Conservation (phyloP, 1,139 yeast species). For the Pichia sp. region DNA sequence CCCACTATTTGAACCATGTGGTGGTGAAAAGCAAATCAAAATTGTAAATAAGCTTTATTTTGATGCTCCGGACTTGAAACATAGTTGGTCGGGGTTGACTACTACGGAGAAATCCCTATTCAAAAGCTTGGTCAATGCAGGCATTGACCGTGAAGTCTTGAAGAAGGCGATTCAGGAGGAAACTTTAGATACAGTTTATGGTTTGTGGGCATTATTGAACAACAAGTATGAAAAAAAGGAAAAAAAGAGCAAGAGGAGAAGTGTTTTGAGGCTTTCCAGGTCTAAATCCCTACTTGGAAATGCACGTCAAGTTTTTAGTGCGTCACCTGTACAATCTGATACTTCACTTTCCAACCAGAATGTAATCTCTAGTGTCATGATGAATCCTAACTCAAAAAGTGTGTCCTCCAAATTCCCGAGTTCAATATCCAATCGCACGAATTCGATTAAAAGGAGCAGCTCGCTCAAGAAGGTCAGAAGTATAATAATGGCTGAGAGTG, state of each 20-base stretch:
- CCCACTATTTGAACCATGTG: constrained; percentile 47
- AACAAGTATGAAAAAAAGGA: constrained; percentile 46
- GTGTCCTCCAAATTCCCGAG: too few species aligned
- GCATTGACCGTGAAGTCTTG: constrained; percentile 59
- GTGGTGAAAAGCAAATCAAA: constrained; percentile 37
- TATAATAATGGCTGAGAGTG: too few species aligned
- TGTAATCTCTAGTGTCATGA: too few species aligned
- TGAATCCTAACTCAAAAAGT: neutral
- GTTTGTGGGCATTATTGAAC: constrained; percentile 70
- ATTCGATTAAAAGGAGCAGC: too few species aligned
- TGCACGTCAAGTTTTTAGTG: constrained; percentile 17
- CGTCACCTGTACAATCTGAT: constrained; percentile 10
- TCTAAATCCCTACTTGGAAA: constrained; percentile 21
- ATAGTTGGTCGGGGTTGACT: constrained; percentile 25
- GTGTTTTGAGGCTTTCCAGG: constrained; percentile 34
- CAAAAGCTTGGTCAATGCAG: constrained; percentile 55
- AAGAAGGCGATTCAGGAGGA: constrained; percentile 53
- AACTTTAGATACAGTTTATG: constrained; percentile 75
- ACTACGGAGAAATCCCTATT: constrained; percentile 54
- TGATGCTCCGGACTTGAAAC: constrained; percentile 23
- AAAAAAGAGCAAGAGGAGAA: constrained; percentile 41
- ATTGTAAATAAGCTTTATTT: constrained; percentile 36
- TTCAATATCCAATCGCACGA: too few species aligned
- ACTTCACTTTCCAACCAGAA: too few species aligned
- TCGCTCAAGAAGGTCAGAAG: too few species aligned